Evolutionary conservation across 495 filamentous ascomycete genomes (phyloP).

Genomic region (Aspergillus indologenus): DNA sequence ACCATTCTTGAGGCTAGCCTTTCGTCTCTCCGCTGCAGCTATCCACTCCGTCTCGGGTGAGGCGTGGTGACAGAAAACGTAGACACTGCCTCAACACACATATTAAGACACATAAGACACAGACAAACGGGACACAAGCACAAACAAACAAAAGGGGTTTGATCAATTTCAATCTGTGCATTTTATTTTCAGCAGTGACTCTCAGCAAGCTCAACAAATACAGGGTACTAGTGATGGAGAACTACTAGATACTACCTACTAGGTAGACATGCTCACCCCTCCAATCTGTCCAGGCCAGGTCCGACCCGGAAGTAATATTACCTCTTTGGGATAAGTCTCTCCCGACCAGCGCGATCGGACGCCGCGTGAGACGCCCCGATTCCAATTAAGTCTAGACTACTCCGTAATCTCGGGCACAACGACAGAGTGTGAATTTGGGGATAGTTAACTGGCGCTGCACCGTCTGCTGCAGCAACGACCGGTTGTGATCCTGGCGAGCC

Average conservation of each 20-base stretch:
- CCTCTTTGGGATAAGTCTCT: slow-evolving; percentile 1
- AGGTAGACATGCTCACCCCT: too few relatives aligned
- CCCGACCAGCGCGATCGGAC: slow-evolving; percentile 3
- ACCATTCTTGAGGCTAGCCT: background rate
- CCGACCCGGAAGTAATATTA: slow-evolving; percentile 3
- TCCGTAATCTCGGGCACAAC: slow-evolving; percentile 4
- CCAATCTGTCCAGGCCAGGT: too few relatives aligned
- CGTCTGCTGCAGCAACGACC: background rate
- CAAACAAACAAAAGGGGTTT: background rate
- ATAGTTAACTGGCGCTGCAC: too few relatives aligned
- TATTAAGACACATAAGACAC: background rate
- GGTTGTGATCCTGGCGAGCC: background rate
- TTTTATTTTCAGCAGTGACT: background rate
- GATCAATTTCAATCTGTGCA: background rate
- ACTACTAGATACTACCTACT: too few relatives aligned
- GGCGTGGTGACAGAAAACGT: slow-evolving; percentile 6
- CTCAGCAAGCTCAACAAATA: too few relatives aligned
- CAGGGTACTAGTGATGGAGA: too few relatives aligned
- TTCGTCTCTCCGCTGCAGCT: slow-evolving; percentile 1
- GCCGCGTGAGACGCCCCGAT: slow-evolving; percentile 1
- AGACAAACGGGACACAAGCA: background rate
- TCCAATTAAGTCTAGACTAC: slow-evolving; percentile 2
- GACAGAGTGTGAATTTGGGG: too few relatives aligned
- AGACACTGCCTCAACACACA: background rate
- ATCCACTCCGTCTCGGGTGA: slow-evolving; percentile 3